Base-by-base conservation (phyloP, 2,329 filamentous ascomycete species). In the Trichoderma citrinoviride region DNA sequence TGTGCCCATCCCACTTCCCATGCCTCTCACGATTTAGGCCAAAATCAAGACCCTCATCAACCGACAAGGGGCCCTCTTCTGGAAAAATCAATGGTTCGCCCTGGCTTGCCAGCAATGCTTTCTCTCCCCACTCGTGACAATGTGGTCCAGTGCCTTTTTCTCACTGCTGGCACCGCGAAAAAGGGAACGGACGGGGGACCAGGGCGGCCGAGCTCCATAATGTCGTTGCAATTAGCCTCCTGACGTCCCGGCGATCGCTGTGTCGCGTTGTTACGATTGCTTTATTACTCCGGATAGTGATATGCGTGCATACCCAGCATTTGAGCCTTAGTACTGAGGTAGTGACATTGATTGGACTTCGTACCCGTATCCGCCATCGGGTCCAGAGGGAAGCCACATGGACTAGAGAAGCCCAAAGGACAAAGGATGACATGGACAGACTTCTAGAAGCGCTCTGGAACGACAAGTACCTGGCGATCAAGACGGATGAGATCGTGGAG, bases 71-170 rank as follows among this genome's bases (percentile, higher is more conserved):
- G 57, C 19, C 46, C 57, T 52, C 12, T 46, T 47, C 33, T 37
- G 33, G 10, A 5, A 14, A 25, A 61, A 43, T 61, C 23, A 14
- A 50, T 41, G 57, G 44, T 61, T 61, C 57, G 33, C 57, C 46
- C 57, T 50, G 44, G 52, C 46, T 50, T 50, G 57, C 57, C 57
- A 61, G 57, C 57, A 47, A 21, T 52, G 57, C 57, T 61, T 37
- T 8, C 6, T 33, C 33, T 61, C 57, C 43, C 57, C 57, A 61
- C 57, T 49, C 47, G 3, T 14, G 33, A 37, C 33, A 61, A 52
- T 43, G 57, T 33, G 57, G 57, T 33, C 57, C 29, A 43, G 46
- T 25, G 57, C 56, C 25, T 55, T 53, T 52, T 56, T 19, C 15
- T 25, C 15, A 25, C 4, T 50, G 46, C 27, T 61, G 57, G 33